phyloP scores from a whole-genome alignment of 106 monocot species.

The Platanthera guangdongensis region DNA sequence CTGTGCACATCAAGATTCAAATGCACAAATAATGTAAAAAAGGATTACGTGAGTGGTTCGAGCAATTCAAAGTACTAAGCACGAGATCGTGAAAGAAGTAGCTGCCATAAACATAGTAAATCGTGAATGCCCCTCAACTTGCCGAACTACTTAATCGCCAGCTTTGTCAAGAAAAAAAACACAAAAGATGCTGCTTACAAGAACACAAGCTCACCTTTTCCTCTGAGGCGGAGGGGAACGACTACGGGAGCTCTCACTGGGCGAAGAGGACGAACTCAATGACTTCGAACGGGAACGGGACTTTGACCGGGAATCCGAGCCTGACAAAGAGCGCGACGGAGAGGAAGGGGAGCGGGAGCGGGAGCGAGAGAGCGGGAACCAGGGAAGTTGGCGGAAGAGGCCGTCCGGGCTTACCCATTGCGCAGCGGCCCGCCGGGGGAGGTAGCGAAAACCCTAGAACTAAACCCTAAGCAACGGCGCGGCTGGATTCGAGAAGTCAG shows the following conservation, averaged over 20 bases:
- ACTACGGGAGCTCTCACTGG: slow-evolving; percentile 72
- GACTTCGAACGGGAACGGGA: slow-evolving; percentile 63
- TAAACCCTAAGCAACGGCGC: neutral
- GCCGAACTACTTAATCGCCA: neutral
- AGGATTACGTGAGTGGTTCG: too few relatives aligned
- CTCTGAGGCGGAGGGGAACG: slow-evolving; percentile 57
- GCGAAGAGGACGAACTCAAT: slow-evolving; percentile 63
- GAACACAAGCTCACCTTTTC: slow-evolving; percentile 32
- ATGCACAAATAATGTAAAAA: too few relatives aligned
- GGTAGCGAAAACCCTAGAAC: neutral
- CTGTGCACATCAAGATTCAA: too few relatives aligned
- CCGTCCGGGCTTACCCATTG: slow-evolving; percentile 73
- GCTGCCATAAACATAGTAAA: neutral
- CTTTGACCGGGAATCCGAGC: slow-evolving; percentile 39
- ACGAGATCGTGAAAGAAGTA: neutral
- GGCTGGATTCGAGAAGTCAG: neutral
- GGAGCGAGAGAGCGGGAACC: slow-evolving; percentile 59
- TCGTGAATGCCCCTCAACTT: neutral
- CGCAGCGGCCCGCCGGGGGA: neutral
- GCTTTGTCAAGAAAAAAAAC: neutral
- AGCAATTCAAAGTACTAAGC: too few relatives aligned
- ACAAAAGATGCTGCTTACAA: neutral
- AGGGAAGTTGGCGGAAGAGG: slow-evolving; percentile 47
- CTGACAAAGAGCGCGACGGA: slow-evolving; percentile 38
- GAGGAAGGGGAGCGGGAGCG: slow-evolving; percentile 23